Percentiles rank a stretch among this genome's conserved stretches.
These are phyloP conservation scores for Suhomyces wounanorum DNA, from an alignment of 1,139 yeast species.

Conservation along the genomic window DNA sequence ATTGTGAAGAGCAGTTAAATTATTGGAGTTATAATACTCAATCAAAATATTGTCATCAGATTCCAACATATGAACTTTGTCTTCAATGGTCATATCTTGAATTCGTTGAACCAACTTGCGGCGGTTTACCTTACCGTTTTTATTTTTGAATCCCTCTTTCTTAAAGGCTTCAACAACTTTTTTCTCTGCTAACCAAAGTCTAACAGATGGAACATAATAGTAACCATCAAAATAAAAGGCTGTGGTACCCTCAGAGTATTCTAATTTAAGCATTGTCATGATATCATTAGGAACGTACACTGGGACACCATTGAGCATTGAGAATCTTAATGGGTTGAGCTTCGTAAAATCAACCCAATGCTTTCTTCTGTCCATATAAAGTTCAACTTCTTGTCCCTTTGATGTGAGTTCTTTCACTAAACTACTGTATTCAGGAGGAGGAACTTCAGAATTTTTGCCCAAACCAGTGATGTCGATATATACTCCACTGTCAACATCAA, in stretches of 20 bases:
- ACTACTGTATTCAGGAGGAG: constrained; percentile 30
- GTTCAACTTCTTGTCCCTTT: constrained; percentile 22
- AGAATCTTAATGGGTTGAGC: constrained; percentile 33
- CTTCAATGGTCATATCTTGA: constrained; percentile 16
- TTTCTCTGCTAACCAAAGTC: constrained; percentile 35
- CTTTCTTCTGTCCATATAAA: constrained; percentile 40
- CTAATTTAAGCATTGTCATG: constrained; percentile 34
- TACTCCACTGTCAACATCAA: constrained; percentile 18
- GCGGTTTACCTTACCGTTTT: constrained; percentile 1
- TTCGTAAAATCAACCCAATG: constrained; percentile 38
- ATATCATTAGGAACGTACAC: constrained; percentile 39
- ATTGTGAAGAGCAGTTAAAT: constrained; percentile 15
- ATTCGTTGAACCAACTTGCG: constrained; percentile 19
- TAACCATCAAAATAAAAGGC: constrained; percentile 26
- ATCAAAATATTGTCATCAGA: constrained; percentile 12
- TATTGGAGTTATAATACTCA: constrained; percentile 17
- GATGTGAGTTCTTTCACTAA: constrained; percentile 19
- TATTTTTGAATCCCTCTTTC: constrained; percentile 6
- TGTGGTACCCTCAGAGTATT: constrained; percentile 33
- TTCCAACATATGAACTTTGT: constrained; percentile 14
- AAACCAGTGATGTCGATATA: constrained; percentile 20
- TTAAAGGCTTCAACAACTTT: constrained; percentile 19
- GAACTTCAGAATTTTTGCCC: constrained; percentile 14
- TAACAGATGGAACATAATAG: constrained; percentile 33
- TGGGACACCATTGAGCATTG: constrained; percentile 40